Evolutionary conservation across 768 basidiomycete species (phyloP).

Genomic region (Hericium alpestre): DNA sequence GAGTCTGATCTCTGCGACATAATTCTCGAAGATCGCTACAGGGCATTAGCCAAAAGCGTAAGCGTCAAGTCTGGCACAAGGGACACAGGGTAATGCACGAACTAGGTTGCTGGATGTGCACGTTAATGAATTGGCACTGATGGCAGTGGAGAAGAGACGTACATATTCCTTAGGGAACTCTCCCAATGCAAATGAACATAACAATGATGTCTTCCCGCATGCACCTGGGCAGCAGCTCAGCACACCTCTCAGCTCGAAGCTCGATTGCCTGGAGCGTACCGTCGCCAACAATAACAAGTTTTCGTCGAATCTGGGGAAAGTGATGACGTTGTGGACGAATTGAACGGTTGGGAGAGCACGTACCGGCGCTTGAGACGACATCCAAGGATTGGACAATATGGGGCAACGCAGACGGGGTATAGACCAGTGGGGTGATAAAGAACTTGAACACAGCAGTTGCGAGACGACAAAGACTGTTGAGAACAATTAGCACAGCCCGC

Average conservation of each 20-base stretch:
- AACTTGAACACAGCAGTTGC: not conserved
- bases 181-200: slow-evolving; percentile 87
- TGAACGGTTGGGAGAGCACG: not conserved
- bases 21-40: slow-evolving; percentile 93
- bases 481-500: not conserved
- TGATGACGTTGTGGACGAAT: too few relatives aligned
- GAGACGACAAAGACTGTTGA: not conserved
- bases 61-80: not conserved
- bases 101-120: slow-evolving; percentile 36
- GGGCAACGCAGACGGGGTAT: not conserved
- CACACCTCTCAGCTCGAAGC: not conserved
- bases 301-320: slow-evolving; percentile 67
- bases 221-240: slow-evolving; percentile 46
- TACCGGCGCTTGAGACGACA: slow-evolving; percentile 13
- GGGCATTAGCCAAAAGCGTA: slow-evolving; percentile 1
- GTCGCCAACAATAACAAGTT: slow-evolving; percentile 95
- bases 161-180: slow-evolving; percentile 97
- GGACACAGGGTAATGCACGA: slow-evolving; percentile 10
- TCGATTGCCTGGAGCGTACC: slow-evolving; percentile 37
- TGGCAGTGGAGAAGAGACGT: slow-evolving; percentile 23
- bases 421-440: not conserved
- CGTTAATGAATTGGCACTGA: not conserved
- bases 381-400: not conserved
- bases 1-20: slow-evolving; percentile 94
- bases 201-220: slow-evolving; percentile 89